Base-by-base conservation (phyloP, 495 filamentous ascomycete species). In the Annulohypoxylon nitens region DNA sequence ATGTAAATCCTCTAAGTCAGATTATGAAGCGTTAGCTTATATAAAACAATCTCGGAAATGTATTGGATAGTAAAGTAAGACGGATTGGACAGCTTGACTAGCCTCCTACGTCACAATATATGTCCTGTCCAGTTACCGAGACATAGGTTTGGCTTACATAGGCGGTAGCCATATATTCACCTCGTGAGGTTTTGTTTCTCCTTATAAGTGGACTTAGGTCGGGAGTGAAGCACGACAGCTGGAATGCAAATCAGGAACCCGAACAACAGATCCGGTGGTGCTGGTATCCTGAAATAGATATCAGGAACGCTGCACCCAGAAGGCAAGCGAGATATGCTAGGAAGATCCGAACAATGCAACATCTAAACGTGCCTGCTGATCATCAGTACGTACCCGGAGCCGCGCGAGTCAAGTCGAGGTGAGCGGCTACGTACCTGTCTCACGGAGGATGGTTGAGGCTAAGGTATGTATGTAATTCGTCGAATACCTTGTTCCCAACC, bases 351-450 rank as follows among this genome's bases (percentile, higher is more conserved):
- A 43, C 53, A 71, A 75, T 75, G 72, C 72, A 75, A 75, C 72
- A 68, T 75, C 41, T 9, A 71, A 66, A 71, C 62, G 72, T 75
- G 67, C 72, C 72, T 71, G 72, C 43, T 75, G 72, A 75, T 75
- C 72, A 71, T 36, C 41, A 57, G 67, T 70, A 67, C 61, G 57
- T 59, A 66, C 47, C 62, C 30, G 30, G 30, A 30, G 30, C 30
- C 30, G 30, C 30, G 47, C 23, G 45, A 41, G 33, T 36, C 62
- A 71, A 71, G 33, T 36, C 62, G 66, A 71, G 69, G 55, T 66
- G 69, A 66, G 37, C 61, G 43, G 39, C 23, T 43, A 16, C 39
- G 48, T 69, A 74, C 66, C 20, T 53, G 55, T 65, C 33, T 60
- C 54, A 59, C 45, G 48, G 8, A 60, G 47, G 47, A 12, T 50